Evolutionary conservation across 2,329 filamentous ascomycete species (phyloP).

Genomic region (Huntiella decipiens): DNA sequence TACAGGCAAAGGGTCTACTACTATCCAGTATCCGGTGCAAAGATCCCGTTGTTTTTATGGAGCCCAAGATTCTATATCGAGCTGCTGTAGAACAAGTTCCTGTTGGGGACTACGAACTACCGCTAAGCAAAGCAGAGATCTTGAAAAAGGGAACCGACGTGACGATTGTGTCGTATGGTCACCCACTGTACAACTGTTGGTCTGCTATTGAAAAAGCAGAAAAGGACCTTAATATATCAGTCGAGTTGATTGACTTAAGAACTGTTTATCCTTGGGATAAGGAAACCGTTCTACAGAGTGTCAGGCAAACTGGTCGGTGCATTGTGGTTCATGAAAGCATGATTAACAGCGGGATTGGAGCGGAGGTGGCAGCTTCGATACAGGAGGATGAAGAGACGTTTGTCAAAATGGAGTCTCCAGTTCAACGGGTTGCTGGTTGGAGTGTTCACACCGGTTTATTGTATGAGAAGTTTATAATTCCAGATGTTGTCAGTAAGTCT

Average conservation of each 20-base stretch:
- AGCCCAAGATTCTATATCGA: conserved; percentile 83
- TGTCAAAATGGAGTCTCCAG: conserved; percentile 63
- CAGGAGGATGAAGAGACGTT: conserved; percentile 65
- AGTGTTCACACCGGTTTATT: conserved; percentile 63
- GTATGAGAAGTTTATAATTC: conserved; percentile 66
- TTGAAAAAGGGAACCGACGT: conserved; percentile 63
- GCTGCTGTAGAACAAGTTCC: conserved; percentile 86
- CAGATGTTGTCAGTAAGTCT: conserved; percentile 68
- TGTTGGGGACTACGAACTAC: conserved; percentile 59
- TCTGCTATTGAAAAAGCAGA: conserved; percentile 56
- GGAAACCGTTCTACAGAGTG: conserved; percentile 59
- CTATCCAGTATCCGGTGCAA: conserved; percentile 59
- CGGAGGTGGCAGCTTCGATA: conserved; percentile 73
- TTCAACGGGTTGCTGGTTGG: conserved; percentile 75
- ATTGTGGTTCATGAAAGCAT: conserved; percentile 86
- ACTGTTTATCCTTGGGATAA: conserved; percentile 89
- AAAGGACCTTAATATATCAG: conserved; percentile 55
- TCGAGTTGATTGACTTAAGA: conserved; percentile 73
- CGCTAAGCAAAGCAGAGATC: conserved; percentile 69
- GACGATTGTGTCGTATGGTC: conserved; percentile 75
- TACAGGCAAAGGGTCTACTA: conserved; percentile 76
- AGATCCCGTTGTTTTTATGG: conserved; percentile 83
- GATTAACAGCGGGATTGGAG: conserved; percentile 75
- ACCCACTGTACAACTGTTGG: conserved; percentile 69
- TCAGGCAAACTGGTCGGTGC: conserved; percentile 68